Conservation (phyloP, 2,329 filamentous ascomycete genomes). For the Chaetomiaceae sp. region DNA sequence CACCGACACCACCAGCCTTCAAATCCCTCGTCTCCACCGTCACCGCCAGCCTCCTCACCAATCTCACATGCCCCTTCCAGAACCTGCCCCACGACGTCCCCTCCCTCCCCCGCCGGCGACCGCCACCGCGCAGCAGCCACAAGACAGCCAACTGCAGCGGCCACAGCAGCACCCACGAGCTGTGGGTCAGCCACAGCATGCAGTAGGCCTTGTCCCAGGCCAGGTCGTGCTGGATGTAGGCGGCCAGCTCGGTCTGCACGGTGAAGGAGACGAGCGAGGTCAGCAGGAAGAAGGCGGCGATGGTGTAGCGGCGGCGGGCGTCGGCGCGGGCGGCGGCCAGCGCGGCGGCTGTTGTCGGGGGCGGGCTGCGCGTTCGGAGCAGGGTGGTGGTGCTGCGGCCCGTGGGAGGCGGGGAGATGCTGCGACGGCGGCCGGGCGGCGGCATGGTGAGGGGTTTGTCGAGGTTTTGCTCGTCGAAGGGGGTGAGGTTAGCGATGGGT, state of each 20-base stretch:
- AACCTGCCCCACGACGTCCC: constrained; percentile 76
- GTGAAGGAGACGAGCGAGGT: constrained; percentile 83
- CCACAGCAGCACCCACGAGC: constrained; percentile 88
- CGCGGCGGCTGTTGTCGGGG: constrained; percentile 40
- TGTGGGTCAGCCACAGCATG: constrained; percentile 97
- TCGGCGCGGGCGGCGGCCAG: constrained; percentile 50
- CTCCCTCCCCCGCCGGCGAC: too few relatives aligned
- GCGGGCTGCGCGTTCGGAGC: constrained; percentile 73
- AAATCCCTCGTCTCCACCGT: constrained; percentile 82
- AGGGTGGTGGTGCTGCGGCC: constrained; percentile 23
- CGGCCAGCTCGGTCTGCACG: constrained; percentile 89
- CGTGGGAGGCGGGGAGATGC: constrained; percentile 40
- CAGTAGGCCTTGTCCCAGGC: constrained; percentile 99
- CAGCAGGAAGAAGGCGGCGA: constrained; percentile 76
- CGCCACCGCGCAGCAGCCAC: constrained; percentile 70
- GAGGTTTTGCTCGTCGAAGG: background rate
- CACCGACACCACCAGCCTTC: constrained; percentile 42
- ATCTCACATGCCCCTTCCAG: constrained; percentile 60
- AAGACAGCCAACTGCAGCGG: constrained; percentile 75
- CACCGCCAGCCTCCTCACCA: constrained; percentile 52
- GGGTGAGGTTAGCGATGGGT: background rate
- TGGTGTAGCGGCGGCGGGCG: constrained; percentile 77
- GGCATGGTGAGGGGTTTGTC: background rate
- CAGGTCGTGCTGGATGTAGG: constrained; percentile 87
- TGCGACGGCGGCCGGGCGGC: background rate